Conservation (phyloP, 208 protist genomes). For the Acanthamoeba lenticulata region DNA sequence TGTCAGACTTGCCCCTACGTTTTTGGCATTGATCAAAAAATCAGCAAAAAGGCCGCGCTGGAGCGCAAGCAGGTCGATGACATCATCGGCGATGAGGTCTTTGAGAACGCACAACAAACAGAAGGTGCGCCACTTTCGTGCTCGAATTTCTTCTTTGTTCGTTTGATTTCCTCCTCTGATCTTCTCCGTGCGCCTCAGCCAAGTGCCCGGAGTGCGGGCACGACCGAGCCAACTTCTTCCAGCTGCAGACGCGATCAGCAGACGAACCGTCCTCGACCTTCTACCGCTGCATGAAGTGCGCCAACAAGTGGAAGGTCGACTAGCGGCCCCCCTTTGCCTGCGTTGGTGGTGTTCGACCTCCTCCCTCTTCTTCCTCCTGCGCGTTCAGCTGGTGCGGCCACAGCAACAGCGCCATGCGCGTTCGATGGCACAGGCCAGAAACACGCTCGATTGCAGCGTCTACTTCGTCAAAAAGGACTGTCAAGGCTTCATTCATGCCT, state of each 20-base stretch:
- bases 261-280: slow-evolving; percentile 98
- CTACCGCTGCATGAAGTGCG: slow-evolving; percentile 95
- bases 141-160: neutral
- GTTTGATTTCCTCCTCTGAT: neutral
- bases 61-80: slow-evolving; percentile 78
- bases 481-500: too few relatives aligned
- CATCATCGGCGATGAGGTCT: slow-evolving; percentile 78
- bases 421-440: too few relatives aligned
- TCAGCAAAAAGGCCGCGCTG: slow-evolving; percentile 55
- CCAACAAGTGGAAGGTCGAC: slow-evolving; percentile 89
- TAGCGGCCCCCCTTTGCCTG: neutral
- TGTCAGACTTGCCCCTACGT: slow-evolving; percentile 78
- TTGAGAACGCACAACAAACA: slow-evolving; percentile 77
- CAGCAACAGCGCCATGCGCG: too few relatives aligned
- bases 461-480: too few relatives aligned
- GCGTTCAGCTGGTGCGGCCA: too few relatives aligned
- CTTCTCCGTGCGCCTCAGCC: neutral
- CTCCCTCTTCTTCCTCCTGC: neutral
- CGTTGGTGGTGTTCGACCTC: neutral
- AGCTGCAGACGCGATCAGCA: slow-evolving; percentile 97
- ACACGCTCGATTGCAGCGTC: too few relatives aligned
- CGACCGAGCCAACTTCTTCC: slow-evolving; percentile 93
- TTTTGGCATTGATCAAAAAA: slow-evolving; percentile 65
- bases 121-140: slow-evolving; percentile 44
- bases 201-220: slow-evolving; percentile 89